A percentile compares a stretch with the other conserved stretches of the same genome.
These are phyloP conservation scores for Acacia pycnantha DNA, from an alignment of 331 rosid species.

Conservation along the genomic window DNA sequence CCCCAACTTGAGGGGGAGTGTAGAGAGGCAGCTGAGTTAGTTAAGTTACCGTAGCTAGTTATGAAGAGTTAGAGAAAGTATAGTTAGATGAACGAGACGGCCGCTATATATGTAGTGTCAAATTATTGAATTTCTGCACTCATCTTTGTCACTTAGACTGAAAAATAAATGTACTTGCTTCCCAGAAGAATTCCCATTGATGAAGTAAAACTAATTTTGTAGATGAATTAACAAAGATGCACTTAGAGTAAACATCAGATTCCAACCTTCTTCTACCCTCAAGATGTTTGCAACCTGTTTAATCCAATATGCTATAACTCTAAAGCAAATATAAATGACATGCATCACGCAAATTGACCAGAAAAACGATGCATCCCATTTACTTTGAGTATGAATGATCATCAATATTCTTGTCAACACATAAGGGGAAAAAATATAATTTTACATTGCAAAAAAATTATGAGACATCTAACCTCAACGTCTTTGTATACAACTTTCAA, in stretches of 20 bases:
- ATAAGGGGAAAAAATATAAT: not conserved
- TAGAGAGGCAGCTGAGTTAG: not conserved
- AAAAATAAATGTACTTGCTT: not conserved
- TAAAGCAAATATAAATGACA: not conserved
- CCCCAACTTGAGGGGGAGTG: not conserved
- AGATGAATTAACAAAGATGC: not conserved
- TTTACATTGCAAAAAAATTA: not conserved
- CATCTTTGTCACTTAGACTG: not conserved
- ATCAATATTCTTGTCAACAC: constrained; percentile 1
- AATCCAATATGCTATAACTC: not conserved
- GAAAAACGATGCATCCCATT: constrained; percentile 1
- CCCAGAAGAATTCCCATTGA: not conserved
- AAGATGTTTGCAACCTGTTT: not conserved
- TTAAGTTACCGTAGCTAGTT: not conserved
- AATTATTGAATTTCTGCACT: not conserved
- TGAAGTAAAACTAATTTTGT: not conserved
- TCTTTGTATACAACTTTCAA: not conserved
- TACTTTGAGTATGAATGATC: not conserved
- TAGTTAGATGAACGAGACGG: not conserved
- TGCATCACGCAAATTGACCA: not conserved
- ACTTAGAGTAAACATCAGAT: not conserved
- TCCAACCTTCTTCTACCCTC: not conserved
- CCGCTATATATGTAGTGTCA: not conserved
- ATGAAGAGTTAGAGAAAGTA: not conserved
- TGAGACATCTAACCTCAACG: not conserved